Conservation (phyloP, 257 asterid genomes). For the Rubia yunnanensis region DNA sequence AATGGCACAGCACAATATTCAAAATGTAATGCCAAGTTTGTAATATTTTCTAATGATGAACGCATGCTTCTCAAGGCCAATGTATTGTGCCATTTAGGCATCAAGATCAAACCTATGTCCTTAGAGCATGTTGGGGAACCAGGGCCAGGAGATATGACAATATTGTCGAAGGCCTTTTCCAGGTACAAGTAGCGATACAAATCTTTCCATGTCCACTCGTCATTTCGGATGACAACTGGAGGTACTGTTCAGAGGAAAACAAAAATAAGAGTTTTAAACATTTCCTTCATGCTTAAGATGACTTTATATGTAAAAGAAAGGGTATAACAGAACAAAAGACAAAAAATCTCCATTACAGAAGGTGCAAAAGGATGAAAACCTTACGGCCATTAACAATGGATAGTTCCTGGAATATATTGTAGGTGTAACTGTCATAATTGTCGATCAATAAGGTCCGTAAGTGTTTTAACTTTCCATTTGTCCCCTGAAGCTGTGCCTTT, state of each 20-base stretch:
- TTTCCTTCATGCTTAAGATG: background rate
- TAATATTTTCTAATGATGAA: background rate
- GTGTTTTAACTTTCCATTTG: constrained; percentile 39
- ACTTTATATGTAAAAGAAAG: background rate
- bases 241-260: constrained; percentile 42
- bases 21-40: background rate
- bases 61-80: background rate
- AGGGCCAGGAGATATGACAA: constrained; percentile 98
- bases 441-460: constrained; percentile 80
- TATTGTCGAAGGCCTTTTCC: constrained; percentile 79
- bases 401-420: constrained; percentile 88
- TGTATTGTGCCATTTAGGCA: background rate
- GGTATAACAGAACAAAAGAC: background rate
- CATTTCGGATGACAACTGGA: constrained; percentile 87
- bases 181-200: constrained; percentile 58
- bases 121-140: constrained; percentile 87
- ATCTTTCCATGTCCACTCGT: constrained; percentile 96
- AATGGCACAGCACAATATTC: background rate
- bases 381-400: constrained; percentile 80
- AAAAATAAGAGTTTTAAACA: background rate
- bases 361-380: constrained; percentile 17
- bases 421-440: constrained; percentile 94
- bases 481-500: constrained; percentile 37
- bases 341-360: background rate
- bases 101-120: constrained; percentile 59